Evolutionary conservation across 257 asterid genomes (phyloP), one percentile per base, ranked within the genome.

Genomic region (Jasminum sambac): DNA sequence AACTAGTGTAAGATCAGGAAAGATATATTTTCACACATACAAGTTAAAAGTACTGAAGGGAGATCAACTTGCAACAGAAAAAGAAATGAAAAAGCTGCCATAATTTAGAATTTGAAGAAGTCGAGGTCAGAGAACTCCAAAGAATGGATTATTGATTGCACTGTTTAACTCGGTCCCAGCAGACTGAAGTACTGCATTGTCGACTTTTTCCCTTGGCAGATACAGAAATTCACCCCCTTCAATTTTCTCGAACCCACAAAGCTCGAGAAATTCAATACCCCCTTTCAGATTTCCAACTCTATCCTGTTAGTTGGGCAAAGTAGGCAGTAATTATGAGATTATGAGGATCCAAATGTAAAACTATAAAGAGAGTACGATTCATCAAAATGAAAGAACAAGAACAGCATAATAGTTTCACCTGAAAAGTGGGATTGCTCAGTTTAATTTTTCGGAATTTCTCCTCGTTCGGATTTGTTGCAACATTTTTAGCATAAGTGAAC

Each of bases 401-500:
- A 46, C 14, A 30, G 16, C 9, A 25, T 38, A 63, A 43, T 23
- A 4, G 36, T 25, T 68, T 79, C 66, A 95, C 99, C 97, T 95
- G 97, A 77, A 95, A 84, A 67, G 83, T 79, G 67, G 96, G 86
- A 84, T 95, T 95, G 68, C 82, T 87, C 72, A 91, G 87, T 81
- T 96, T 86, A 55, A 95, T 95, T 85, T 91, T 95, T 64, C 98
- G 95, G 71, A 79, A 95, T 75, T 95, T 95, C 86, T 95, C 98
- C 81, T 95, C 97, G 11, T 80, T 79, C 3, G 95, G 98, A 82
- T 88, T 95, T 16, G 92, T 87, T 14, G 99, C 98, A 1, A 88
- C 98, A 67, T 95, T 95, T 82, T 87, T 87, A 23, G 90, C 98
- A 19, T 78, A 95, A 62, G 97, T 95, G 64, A 95, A 73, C 76